A percentile compares a stretch with the other conserved stretches of the same genome.
Evolutionary conservation across 352 stramenopile species (phyloP).

Genomic region (Phytophthora colocasiae): DNA sequence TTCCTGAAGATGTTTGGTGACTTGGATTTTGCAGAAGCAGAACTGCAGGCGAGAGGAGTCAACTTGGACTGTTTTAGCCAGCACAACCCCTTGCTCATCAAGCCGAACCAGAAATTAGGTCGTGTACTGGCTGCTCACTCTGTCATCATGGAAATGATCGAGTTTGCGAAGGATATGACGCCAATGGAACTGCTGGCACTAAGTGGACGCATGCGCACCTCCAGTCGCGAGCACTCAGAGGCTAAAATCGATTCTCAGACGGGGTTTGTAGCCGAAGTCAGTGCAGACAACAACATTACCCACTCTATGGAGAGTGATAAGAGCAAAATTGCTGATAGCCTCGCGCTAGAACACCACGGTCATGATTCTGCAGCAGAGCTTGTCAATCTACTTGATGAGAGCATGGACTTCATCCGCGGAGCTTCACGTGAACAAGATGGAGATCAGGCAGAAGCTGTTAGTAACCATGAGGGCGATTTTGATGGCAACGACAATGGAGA

Average conservation of each 20-base stretch:
- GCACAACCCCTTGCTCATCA: slow-evolving; percentile 73
- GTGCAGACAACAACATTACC: neutral
- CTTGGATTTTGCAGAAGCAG: slow-evolving; percentile 70
- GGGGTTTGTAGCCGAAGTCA: neutral
- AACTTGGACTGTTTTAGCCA: slow-evolving; percentile 61
- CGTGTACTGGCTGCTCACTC: slow-evolving; percentile 74
- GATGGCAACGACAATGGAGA: slow-evolving; percentile 11
- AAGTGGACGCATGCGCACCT: slow-evolving; percentile 28
- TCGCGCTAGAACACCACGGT: slow-evolving; percentile 7
- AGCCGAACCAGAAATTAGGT: slow-evolving; percentile 70
- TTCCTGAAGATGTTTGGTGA: slow-evolving; percentile 78
- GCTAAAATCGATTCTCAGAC: neutral
- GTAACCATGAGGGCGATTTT: slow-evolving; percentile 7
- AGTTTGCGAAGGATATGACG: slow-evolving; percentile 46
- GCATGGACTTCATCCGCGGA: slow-evolving; percentile 37
- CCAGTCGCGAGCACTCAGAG: slow-evolving; percentile 13
- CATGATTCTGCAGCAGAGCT: slow-evolving; percentile 44
- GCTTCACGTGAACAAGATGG: slow-evolving; percentile 9
- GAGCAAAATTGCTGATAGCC: neutral
- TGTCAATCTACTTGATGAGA: slow-evolving; percentile 69
- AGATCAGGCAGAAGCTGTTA: slow-evolving; percentile 5
- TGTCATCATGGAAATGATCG: slow-evolving; percentile 79
- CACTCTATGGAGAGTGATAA: neutral
- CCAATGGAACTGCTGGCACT: slow-evolving; percentile 36
- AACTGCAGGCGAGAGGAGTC: slow-evolving; percentile 58